Conservation (phyloP, 192 early-diverging fungal species). For the Gamsiella multidivaricata region DNA sequence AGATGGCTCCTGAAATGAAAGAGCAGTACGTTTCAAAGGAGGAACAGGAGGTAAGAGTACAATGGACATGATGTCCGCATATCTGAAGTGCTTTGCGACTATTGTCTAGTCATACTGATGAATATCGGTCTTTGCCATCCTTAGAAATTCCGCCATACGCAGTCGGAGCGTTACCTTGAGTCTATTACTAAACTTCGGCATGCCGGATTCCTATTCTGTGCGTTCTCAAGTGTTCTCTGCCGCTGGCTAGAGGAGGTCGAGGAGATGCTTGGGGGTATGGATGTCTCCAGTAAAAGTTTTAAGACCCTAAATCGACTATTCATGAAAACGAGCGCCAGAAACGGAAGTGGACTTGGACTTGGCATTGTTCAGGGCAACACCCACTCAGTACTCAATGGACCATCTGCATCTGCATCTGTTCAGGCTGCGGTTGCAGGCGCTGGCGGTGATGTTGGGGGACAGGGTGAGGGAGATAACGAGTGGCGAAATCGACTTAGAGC, state of each 20-base stretch:
- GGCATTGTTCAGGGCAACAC: background rate
- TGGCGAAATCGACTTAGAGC: slow-evolving; percentile 25
- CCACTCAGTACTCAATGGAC: background rate
- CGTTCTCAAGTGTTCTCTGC: slow-evolving; percentile 53
- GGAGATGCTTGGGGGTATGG: slow-evolving; percentile 31
- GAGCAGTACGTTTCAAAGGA: background rate
- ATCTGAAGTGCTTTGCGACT: background rate
- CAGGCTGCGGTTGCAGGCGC: background rate
- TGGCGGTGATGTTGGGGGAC: background rate
- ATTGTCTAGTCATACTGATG: background rate
- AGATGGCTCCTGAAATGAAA: slow-evolving; percentile 35
- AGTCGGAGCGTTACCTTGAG: slow-evolving; percentile 55
- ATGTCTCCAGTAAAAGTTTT: slow-evolving; percentile 21
- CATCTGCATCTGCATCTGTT: background rate
- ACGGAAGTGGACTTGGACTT: slow-evolving; percentile 12
- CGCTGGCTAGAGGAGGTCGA: slow-evolving; percentile 59
- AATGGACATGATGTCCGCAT: too few relatives aligned
- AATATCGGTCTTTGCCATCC: background rate
- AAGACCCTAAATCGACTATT: slow-evolving; percentile 37
- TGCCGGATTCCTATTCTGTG: slow-evolving; percentile 56
- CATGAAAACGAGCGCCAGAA: slow-evolving; percentile 14
- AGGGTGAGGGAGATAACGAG: slow-evolving; percentile 17
- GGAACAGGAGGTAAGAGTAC: slow-evolving; percentile 32
- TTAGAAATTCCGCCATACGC: slow-evolving; percentile 46
- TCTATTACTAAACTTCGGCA: slow-evolving; percentile 58